Percentiles rank a stretch among this genome's conserved stretches.
Evolutionary conservation across 352 stramenopile species (phyloP).

Genomic region (Blastocystis sp.): DNA sequence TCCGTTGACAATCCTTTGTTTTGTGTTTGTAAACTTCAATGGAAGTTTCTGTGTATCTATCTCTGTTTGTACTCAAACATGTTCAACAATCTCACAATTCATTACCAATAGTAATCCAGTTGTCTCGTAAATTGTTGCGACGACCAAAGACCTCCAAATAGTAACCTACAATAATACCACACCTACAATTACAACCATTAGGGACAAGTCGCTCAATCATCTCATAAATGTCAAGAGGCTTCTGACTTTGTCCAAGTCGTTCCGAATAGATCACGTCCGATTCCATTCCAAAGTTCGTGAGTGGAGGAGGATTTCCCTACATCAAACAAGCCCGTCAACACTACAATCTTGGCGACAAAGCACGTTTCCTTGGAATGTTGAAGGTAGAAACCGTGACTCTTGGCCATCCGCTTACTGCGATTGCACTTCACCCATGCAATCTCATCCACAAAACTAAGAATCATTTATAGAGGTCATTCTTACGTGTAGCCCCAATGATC

Average conservation of each 20-base stretch:
- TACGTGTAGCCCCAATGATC: conserved; percentile 65
- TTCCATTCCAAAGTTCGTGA: conserved; percentile 63
- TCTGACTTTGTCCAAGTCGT: conserved; percentile 65
- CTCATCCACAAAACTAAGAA: conserved; percentile 64
- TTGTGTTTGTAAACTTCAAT: not conserved
- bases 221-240: conserved; percentile 66
- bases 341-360: conserved; percentile 64
- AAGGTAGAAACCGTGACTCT: conserved; percentile 67
- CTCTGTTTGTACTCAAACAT: not conserved
- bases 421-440: conserved; percentile 67
- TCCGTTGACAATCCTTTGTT: too few species aligned
- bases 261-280: conserved; percentile 66
- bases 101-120: conserved; percentile 63
- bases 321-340: not conserved
- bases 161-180: conserved; percentile 27
- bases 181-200: not conserved
- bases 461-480: not conserved
- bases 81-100: conserved; percentile 42
- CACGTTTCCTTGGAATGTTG: conserved; percentile 67
- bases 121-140: conserved; percentile 66
- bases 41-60: not conserved
- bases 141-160: conserved; percentile 67
- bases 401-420: conserved; percentile 65
- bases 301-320: conserved; percentile 63
- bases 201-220: conserved; percentile 66